Evolutionary conservation across 2,329 filamentous ascomycete species (phyloP), one percentile per base, ranked within the genome.

Genomic region (Sordariomycetes sp.): DNA sequence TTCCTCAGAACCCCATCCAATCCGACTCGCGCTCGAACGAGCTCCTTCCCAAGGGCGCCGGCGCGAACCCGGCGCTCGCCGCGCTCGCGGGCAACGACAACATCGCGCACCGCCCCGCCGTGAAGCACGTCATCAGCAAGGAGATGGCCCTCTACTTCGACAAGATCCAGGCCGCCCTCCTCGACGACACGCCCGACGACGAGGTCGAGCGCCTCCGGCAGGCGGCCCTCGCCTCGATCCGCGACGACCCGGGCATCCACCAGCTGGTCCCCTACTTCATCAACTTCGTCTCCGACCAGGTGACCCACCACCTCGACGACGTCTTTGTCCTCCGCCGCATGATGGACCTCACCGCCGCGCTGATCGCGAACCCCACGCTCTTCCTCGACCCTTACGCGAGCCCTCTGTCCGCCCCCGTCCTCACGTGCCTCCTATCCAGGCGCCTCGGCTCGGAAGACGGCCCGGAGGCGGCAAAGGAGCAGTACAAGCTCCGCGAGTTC

Each of bases 71-170:
- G 5, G 88, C 90, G 52, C 79, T 97, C 50, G 69, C 88, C 10
- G 90, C 90, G 18, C 82, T 92, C 63, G 87, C 87, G 56, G 92
- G 92, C 53, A 87, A 88, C 66, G 91, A 96, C 65, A 91, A 89
- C 64, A 80, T 92, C 58, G 80, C 86, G 50, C 86, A 96, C 72
- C 93, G 93, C 69, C 93, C 94, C 2, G 80, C 92, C 14, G 92
- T 99, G 63, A 97, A 97, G 74, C 94, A 99, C 69, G 88, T 97
- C 54, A 82, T 99, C 52, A 96, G 90, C 63, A 96, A 96, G 73
- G 94, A 99, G 73, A 83, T 97, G 24, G 91, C 96, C 62, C 83
- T 97, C 37, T 97, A 97, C 76, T 99, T 97, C 68, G 91, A 97
- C 69, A 96, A 96, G 72, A 90, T 97, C 60, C 92, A 91, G 70